phyloP scores from a whole-genome alignment of 2,329 filamentous ascomycete species.

The Cladosporium sp. region DNA sequence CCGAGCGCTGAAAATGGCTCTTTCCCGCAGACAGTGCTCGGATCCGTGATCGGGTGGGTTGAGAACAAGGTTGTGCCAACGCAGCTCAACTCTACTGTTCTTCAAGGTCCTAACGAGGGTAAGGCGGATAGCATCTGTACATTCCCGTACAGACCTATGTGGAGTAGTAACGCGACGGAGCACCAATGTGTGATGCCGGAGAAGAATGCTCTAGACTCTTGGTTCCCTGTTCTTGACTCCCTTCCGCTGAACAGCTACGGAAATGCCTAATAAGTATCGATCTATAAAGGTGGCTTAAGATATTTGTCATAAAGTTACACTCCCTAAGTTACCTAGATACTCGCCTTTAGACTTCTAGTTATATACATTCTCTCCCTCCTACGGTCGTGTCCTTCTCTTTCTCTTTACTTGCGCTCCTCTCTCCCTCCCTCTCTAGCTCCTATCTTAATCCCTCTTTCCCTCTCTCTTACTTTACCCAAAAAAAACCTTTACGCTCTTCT shows the following conservation, averaged over 20 bases:
- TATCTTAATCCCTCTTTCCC: too few species aligned
- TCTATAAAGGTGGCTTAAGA: background rate
- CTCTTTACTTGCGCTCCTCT: background rate
- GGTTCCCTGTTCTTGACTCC: conserved; percentile 26
- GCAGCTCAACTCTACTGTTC: conserved; percentile 23
- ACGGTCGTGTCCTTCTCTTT: background rate
- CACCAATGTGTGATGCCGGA: conserved; percentile 24
- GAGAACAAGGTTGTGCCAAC: conserved; percentile 26
- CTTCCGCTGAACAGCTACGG: conserved; percentile 23
- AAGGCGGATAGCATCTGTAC: conserved; percentile 26
- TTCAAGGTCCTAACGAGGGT: conserved; percentile 25
- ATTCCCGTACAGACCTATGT: conserved; percentile 27
- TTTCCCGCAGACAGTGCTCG: conserved; percentile 51
- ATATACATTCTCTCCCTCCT: too few species aligned
- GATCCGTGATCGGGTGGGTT: conserved; percentile 39
- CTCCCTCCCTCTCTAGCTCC: too few species aligned
- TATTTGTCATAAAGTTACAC: background rate
- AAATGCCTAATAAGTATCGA: conserved; percentile 24
- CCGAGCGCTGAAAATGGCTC: conserved; percentile 35
- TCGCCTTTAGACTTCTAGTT: background rate
- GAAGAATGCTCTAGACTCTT: conserved; percentile 24
- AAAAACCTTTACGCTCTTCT: too few species aligned
- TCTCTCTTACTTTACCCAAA: too few species aligned
- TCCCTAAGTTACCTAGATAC: background rate
- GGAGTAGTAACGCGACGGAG: conserved; percentile 9